Evolutionary conservation across 1,284 basidiomycete genomes (phyloP), one percentile per base, ranked within the genome.

Genomic region (Microbotryum silenes-acaulis): DNA sequence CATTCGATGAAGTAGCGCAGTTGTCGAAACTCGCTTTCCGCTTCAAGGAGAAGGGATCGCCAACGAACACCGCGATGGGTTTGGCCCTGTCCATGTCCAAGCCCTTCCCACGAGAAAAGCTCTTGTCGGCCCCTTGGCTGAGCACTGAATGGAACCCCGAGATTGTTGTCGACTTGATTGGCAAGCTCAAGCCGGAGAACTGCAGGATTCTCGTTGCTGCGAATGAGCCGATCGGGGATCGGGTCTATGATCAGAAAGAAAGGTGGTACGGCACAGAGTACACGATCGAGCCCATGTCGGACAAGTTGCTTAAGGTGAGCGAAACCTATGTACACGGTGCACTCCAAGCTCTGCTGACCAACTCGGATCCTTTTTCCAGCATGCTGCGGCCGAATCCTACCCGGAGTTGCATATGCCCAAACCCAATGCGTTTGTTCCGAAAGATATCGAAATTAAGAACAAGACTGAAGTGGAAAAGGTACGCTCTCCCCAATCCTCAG

Each of bases 381-480:
- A 51, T 21, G 75, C 80, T 4, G 89, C 87, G 70, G 79, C 83
- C 59, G 80, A 87, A 27, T 18, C 37, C 2, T 68, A 75, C 51
- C 74, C 80, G 10, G 87, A 86, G 60, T 77, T 97, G 14, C 81
- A 80, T 69, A 80, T 97, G n/a, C 92, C 92, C 2, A 81, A 81
- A 44, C 88, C 84, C 6, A 97, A 97, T 75, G 81, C 86, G 62
- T 97, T 96, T 75, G 87, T 97, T 67, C 92, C 93, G 2, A 81
- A 83, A n/a, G 85, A 91, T 68, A 78, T 97, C 33, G 82, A 88
- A 53, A 88, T 96, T 16, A 83, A 88, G 46, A 62, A 62, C 53
- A 91, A 86, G 76, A 79, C 79, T 27, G 81, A 85, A 4, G 81
- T 85, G 4, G 71, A 77, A 1, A 78, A 85, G 78, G 87, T 88